Percentiles rank a stretch among this genome's conserved stretches.
Evolutionary conservation across 2,329 filamentous ascomycete genomes (phyloP).

Genomic region (Chaetomiaceae sp.): DNA sequence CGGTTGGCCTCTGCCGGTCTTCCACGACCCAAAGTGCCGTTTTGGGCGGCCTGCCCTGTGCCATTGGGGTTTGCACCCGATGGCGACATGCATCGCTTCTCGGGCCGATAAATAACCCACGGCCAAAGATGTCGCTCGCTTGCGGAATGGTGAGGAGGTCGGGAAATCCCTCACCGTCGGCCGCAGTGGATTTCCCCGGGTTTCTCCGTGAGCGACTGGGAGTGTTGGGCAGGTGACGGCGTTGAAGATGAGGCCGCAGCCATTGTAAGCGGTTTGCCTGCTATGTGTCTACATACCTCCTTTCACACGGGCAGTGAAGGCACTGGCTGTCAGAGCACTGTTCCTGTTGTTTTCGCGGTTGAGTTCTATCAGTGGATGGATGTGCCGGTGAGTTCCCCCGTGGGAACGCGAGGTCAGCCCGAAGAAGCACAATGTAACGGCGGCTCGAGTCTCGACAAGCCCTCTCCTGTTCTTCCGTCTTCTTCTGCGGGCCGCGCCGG

Average conservation of each 20-base stretch:
- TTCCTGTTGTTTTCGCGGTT: not conserved
- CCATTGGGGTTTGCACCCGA: constrained; percentile 16
- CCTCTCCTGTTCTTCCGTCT: not conserved
- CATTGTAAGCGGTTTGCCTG: too few species aligned
- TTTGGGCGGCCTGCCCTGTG: constrained; percentile 4
- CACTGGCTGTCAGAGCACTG: too few species aligned
- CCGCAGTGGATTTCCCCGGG: not conserved
- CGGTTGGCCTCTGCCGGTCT: not conserved
- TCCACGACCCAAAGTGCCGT: constrained; percentile 2
- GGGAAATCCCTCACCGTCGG: constrained; percentile 10
- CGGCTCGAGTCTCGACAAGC: constrained; percentile 19
- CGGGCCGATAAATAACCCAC: not conserved
- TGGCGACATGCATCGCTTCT: constrained; percentile 16
- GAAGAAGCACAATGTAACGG: constrained; percentile 22
- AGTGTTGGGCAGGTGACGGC: too few species aligned
- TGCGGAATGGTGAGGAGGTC: not conserved
- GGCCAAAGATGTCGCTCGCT: not conserved
- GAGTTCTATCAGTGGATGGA: too few species aligned
- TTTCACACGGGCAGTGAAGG: too few species aligned
- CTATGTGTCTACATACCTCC: too few species aligned
- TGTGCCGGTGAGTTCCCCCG: too few species aligned
- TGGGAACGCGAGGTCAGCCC: constrained; percentile 18
- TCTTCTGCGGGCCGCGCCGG: not conserved
- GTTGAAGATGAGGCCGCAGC: too few species aligned
- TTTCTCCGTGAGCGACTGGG: not conserved